These are phyloP conservation scores for Trichocladium uniseriatum DNA, from an alignment of 495 filamentous ascomycete species.

Conservation along the genomic window DNA sequence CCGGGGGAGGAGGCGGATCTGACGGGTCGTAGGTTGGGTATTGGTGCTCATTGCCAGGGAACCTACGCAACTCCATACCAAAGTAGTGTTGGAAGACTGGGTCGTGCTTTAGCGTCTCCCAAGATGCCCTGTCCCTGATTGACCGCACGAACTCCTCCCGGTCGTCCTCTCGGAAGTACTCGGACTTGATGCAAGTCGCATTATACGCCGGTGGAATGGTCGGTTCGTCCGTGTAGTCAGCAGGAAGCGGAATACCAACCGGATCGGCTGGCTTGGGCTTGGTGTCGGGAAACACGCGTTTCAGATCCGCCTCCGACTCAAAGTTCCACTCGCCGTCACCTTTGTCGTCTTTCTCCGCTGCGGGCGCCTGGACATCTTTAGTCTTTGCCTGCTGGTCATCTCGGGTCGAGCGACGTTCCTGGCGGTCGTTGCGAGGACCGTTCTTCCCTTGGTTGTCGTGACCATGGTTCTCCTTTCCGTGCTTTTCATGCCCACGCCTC, in stretches of 20 bases:
- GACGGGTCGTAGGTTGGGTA: conserved; percentile 17
- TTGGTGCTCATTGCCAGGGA: conserved; percentile 14
- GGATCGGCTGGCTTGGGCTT: conserved; percentile 33
- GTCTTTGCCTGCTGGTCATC: not conserved
- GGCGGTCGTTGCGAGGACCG: conserved; percentile 3
- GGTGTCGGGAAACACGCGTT: conserved; percentile 29
- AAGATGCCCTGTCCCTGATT: conserved; percentile 35
- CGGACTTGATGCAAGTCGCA: conserved; percentile 36
- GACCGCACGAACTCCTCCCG: conserved; percentile 33
- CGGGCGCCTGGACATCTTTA: not conserved
- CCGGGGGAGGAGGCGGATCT: conserved; percentile 18
- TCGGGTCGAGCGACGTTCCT: not conserved
- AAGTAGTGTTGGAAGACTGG: conserved; percentile 34
- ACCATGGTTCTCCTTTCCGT: not conserved
- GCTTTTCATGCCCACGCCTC: conserved; percentile 5
- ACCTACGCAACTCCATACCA: conserved; percentile 22
- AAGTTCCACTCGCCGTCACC: conserved; percentile 24
- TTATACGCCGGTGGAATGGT: conserved; percentile 39
- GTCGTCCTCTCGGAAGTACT: conserved; percentile 39
- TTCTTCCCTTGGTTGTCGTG: conserved; percentile 7
- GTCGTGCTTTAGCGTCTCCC: conserved; percentile 38
- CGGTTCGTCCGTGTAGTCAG: conserved; percentile 32
- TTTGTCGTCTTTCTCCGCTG: conserved; percentile 6
- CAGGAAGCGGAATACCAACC: conserved; percentile 34
- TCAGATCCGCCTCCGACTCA: conserved; percentile 32